Evolutionary conservation across 768 basidiomycete genomes (phyloP).

Genomic region (Mycena maculata): DNA sequence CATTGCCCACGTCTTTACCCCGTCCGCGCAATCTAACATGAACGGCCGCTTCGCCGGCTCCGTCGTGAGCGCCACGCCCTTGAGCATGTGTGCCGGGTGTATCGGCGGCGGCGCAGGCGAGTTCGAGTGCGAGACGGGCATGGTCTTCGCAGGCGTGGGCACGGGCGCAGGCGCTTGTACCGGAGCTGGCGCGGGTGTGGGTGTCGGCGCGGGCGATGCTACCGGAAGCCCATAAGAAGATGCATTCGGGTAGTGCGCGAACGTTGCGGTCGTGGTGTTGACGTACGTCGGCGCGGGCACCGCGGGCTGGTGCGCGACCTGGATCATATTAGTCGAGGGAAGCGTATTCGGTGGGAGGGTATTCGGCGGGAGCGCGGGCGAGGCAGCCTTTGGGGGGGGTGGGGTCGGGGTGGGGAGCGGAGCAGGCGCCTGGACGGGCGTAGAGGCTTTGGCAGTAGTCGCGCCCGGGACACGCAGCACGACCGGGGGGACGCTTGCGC

Average conservation of each 20-base stretch:
- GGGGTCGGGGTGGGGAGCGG: conserved; percentile 40
- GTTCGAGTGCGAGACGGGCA: conserved; percentile 50
- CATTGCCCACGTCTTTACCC: conserved; percentile 81
- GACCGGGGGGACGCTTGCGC: conserved; percentile 39
- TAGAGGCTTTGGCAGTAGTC: conserved; percentile 34
- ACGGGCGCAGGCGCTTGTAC: conserved; percentile 39
- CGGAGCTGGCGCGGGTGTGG: conserved; percentile 41
- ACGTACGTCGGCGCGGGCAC: conserved; percentile 19
- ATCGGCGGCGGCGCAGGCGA: conserved; percentile 53
- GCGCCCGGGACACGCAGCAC: conserved; percentile 53
- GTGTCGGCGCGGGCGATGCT: conserved; percentile 38
- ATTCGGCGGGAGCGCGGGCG: conserved; percentile 38
- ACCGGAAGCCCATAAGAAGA: conserved; percentile 53
- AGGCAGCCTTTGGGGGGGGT: conserved; percentile 38
- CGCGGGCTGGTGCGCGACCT: conserved; percentile 32
- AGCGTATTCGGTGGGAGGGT: conserved; percentile 27
- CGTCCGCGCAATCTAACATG: conserved; percentile 71
- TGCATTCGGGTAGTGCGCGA: conserved; percentile 67
- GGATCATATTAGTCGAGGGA: conserved; percentile 35
- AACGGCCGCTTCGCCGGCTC: conserved; percentile 70
- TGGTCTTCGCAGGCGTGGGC: conserved; percentile 31
- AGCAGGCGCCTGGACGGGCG: conserved; percentile 34
- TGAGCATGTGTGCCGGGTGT: conserved; percentile 59
- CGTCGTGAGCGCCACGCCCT: conserved; percentile 63
- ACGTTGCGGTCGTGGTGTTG: conserved; percentile 34